phyloP scores from a whole-genome alignment of 306 rosid species.

The Rubus idaeus region DNA sequence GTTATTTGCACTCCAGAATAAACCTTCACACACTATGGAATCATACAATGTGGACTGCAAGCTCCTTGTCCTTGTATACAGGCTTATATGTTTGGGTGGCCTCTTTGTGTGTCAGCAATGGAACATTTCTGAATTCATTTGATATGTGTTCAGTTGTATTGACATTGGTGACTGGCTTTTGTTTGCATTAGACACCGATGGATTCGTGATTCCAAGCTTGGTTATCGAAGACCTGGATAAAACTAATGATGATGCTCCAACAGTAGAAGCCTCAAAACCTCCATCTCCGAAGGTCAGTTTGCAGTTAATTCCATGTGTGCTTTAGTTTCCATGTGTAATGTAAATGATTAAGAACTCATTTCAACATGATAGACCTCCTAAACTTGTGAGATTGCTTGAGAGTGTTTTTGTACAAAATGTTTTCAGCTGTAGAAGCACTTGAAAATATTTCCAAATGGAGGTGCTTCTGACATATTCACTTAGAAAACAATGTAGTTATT shows the following conservation, averaged over 20 bases:
- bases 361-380: neutral
- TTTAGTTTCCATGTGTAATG: neutral
- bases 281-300: conserved; percentile 57
- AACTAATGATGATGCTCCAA: conserved; percentile 38
- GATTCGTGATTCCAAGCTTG: conserved; percentile 96
- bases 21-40: neutral
- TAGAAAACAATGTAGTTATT: neutral
- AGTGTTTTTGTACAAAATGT: neutral
- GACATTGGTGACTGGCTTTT: neutral
- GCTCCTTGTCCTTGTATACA: neutral
- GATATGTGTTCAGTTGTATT: neutral
- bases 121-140: neutral
- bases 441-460: neutral
- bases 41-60: neutral
- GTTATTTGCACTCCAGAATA: neutral
- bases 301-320: neutral
- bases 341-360: neutral
- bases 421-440: neutral
- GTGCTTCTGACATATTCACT: neutral
- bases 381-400: neutral
- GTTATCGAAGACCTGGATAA: conserved; percentile 57
- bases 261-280: conserved; percentile 59
- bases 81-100: neutral
- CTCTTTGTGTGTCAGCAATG: conserved; percentile 8
- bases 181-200: conserved; percentile 72